Conservation (phyloP, 2,329 filamentous ascomycete genomes). For the Endoconidiophora polonica region DNA sequence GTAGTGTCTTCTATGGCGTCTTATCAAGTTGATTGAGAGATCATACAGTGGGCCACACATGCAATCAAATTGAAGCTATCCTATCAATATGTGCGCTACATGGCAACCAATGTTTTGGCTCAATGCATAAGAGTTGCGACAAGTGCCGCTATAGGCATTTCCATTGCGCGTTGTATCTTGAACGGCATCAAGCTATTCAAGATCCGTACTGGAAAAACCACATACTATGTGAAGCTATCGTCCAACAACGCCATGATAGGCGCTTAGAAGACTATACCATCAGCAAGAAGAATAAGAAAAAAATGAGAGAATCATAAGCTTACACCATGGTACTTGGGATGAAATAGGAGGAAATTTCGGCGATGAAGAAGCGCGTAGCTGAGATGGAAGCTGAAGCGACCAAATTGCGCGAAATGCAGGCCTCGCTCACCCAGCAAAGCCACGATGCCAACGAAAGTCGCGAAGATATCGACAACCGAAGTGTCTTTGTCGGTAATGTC, state of each 20-base stretch:
- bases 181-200: not conserved
- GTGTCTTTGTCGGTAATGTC: slow-evolving; percentile 96
- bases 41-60: not conserved
- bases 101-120: no score
- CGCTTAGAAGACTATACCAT: not conserved
- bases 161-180: no score
- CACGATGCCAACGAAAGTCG: slow-evolving; percentile 79
- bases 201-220: no score
- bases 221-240: no score
- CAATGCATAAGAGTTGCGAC: not conserved
- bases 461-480: slow-evolving; percentile 86
- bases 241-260: no score
- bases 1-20: not conserved
- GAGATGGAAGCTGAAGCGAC: slow-evolving; percentile 85
- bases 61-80: no score
- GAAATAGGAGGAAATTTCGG: slow-evolving; percentile 59
- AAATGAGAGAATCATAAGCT: slow-evolving; percentile 4
- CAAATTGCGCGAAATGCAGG: slow-evolving; percentile 76
- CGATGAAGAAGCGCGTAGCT: slow-evolving; percentile 72
- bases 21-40: not conserved
- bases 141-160: no score
- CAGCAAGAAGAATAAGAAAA: not conserved
- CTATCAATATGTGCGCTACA: no score
- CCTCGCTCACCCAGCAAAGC: slow-evolving; percentile 66
- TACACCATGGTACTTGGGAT: slow-evolving; percentile 1